phyloP scores from a whole-genome alignment of 371 early-diverging fungal genomes.

The Batrachochytrium dendrobatidis region DNA sequence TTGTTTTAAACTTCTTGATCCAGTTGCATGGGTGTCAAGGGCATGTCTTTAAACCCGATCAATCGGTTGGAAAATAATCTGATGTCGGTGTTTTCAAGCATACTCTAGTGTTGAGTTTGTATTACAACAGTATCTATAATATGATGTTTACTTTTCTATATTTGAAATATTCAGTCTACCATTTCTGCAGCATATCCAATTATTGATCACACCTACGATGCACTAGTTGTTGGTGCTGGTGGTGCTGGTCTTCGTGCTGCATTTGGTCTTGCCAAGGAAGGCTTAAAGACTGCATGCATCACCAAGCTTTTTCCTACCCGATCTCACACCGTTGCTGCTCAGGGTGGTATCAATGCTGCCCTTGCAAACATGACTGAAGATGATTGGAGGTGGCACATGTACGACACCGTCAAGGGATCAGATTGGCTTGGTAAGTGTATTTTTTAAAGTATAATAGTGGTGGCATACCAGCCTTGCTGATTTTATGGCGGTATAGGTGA shows the following conservation, averaged over 20 bases:
- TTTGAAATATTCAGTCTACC: not conserved
- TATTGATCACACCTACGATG: constrained; percentile 96
- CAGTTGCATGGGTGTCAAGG: no score
- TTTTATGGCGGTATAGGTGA: no score
- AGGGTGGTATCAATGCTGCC: constrained; percentile 99
- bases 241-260: constrained; percentile 98
- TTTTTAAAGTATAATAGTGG: not conserved
- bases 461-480: not conserved
- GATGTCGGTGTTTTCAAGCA: no score
- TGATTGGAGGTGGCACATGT: constrained; percentile 99
- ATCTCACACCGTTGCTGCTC: constrained; percentile 97
- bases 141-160: not conserved
- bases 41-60: no score
- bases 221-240: constrained; percentile 96
- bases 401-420: constrained; percentile 96
- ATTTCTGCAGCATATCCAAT: constrained; percentile 63
- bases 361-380: constrained; percentile 98
- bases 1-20: no score
- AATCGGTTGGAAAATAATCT: no score
- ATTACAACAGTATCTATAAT: not conserved
- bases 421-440: constrained; percentile 78
- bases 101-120: no score
- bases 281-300: constrained; percentile 97
- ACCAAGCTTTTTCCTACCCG: constrained; percentile 97
- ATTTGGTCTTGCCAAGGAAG: constrained; percentile 95